Percentiles rank a stretch among this genome's conserved stretches.
Conservation (phyloP, 108 stramenopile genomes). For the Nitzschia palea region DNA sequence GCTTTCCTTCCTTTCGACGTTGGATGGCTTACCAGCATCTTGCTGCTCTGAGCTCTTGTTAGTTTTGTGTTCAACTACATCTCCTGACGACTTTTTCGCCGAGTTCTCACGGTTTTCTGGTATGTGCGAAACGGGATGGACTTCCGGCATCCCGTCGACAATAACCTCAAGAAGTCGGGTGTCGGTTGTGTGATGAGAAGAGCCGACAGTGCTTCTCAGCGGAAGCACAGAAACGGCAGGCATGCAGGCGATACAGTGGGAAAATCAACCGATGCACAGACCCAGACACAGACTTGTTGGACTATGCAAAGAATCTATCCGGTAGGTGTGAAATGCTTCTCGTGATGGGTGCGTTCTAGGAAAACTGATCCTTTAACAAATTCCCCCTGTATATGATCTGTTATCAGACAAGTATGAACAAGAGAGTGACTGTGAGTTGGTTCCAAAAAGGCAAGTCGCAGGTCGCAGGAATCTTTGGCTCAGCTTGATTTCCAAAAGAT, state of each 20-base stretch:
- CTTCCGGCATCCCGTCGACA: constrained; percentile 1
- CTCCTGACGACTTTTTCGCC: background rate
- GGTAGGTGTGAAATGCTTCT: no score
- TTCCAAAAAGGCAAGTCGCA: no score
- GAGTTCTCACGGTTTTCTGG: background rate
- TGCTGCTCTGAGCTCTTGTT: background rate
- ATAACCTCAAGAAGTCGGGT: background rate
- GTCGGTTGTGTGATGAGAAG: constrained; percentile 6
- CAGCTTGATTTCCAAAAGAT: no score
- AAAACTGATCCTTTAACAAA: no score
- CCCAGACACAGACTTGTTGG: no score
- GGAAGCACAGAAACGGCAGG: constrained; percentile 31
- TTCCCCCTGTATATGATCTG: no score
- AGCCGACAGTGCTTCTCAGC: constrained; percentile 15
- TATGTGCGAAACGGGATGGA: background rate
- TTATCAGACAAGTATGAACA: no score
- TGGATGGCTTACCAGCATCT: background rate
- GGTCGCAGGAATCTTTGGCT: no score
- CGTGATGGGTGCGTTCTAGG: no score
- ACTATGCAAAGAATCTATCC: no score
- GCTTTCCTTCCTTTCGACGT: background rate
- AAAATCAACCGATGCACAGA: no score
- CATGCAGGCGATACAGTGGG: constrained; percentile 14
- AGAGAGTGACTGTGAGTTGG: no score
- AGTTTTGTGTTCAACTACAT: background rate